phyloP scores from a whole-genome alignment of 169 alveolate species.

The Cryptosporidium tyzzeri region DNA sequence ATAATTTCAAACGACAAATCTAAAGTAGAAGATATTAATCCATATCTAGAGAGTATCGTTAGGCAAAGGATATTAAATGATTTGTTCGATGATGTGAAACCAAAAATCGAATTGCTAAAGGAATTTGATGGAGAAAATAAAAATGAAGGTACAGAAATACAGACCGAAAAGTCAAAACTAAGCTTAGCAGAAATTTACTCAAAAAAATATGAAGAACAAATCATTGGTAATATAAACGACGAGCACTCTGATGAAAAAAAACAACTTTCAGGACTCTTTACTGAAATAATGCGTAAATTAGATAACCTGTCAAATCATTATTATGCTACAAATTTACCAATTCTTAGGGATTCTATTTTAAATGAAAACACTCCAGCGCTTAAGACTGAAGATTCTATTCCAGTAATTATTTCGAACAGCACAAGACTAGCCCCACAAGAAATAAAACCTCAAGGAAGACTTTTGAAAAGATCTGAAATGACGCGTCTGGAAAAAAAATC shows the following conservation, averaged over 20 bases:
- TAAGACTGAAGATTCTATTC: slow-evolving; percentile 63
- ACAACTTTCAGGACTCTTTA: slow-evolving; percentile 2
- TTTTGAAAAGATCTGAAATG: slow-evolving; percentile 21
- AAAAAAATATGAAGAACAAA: slow-evolving; percentile 53
- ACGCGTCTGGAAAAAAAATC: slow-evolving; percentile 43
- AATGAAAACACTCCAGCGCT: slow-evolving; percentile 46
- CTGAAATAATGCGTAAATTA: slow-evolving; percentile 34
- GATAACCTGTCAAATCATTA: slow-evolving; percentile 62
- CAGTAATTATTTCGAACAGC: slow-evolving; percentile 47
- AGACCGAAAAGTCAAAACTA: slow-evolving; percentile 42
- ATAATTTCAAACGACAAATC: background rate
- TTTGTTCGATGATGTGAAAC: slow-evolving; percentile 45
- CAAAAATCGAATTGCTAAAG: background rate
- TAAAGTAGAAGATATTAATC: background rate
- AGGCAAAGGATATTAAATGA: slow-evolving; percentile 41
- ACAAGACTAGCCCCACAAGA: slow-evolving; percentile 57
- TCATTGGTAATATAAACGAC: slow-evolving; percentile 35
- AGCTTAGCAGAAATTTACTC: slow-evolving; percentile 61
- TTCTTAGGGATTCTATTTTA: background rate
- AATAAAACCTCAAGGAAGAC: slow-evolving; percentile 27
- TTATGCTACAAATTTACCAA: slow-evolving; percentile 27
- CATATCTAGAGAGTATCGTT: slow-evolving; percentile 27
- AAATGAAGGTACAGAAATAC: slow-evolving; percentile 1
- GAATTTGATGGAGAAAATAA: background rate
- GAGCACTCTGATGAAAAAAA: slow-evolving; percentile 19